A percentile compares a stretch with the other conserved stretches of the same genome.
Conservation (phyloP, 352 stramenopile species). For the Pythium brassicae region DNA sequence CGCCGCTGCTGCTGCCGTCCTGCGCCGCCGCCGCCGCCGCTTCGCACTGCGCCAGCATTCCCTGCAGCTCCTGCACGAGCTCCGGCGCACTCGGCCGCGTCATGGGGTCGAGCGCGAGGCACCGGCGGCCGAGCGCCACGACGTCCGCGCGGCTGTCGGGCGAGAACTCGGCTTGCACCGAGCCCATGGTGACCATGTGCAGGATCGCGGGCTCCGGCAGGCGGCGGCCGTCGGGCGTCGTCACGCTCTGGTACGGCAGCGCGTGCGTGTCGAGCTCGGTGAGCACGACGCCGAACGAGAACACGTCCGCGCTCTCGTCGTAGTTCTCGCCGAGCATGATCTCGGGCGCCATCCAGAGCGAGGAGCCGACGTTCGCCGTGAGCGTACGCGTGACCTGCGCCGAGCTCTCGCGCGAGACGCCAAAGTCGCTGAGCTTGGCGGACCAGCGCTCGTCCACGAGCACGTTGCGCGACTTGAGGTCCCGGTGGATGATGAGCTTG, state of each 20-base stretch:
- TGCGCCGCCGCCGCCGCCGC: no score
- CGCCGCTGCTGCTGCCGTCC: no score
- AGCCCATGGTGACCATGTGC: slow-evolving; percentile 25
- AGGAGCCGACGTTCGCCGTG: slow-evolving; percentile 38
- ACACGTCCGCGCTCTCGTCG: slow-evolving; percentile 63
- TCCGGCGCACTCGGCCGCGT: slow-evolving; percentile 16
- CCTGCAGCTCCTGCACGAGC: slow-evolving; percentile 3
- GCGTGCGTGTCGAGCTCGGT: slow-evolving; percentile 75
- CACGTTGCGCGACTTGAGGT: slow-evolving; percentile 60
- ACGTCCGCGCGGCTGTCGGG: slow-evolving; percentile 15
- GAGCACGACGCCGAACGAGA: slow-evolving; percentile 85
- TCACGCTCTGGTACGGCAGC: slow-evolving; percentile 18
- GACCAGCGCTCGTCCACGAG: slow-evolving; percentile 29
- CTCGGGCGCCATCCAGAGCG: slow-evolving; percentile 45
- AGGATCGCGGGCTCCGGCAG: slow-evolving; percentile 21
- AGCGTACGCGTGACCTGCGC: slow-evolving; percentile 24
- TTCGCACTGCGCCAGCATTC: background rate
- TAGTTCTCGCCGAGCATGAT: slow-evolving; percentile 23
- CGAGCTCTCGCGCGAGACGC: slow-evolving; percentile 28
- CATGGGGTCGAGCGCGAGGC: slow-evolving; percentile 21
- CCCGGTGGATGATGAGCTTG: slow-evolving; percentile 43
- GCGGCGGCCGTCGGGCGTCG: slow-evolving; percentile 13
- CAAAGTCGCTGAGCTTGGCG: slow-evolving; percentile 59
- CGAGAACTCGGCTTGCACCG: slow-evolving; percentile 20
- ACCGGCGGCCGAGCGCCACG: slow-evolving; percentile 20